Base-by-base conservation (phyloP, 768 basidiomycete species). In the Rhodotorula sphaerocarpa region DNA sequence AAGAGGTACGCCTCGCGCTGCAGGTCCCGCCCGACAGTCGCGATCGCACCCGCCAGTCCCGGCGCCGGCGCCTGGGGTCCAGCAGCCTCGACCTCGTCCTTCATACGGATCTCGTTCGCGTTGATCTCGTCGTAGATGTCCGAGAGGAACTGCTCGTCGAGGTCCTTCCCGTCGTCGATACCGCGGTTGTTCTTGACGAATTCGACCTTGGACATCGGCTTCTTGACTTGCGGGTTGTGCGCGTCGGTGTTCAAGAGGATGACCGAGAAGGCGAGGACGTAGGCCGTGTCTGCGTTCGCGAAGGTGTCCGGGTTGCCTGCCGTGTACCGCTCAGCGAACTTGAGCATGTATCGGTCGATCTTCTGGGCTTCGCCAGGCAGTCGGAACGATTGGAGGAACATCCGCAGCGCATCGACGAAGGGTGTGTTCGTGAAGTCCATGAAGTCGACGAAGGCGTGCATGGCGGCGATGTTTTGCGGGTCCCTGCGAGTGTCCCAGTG, bases 261-360 rank as follows among this genome's bases (percentile, higher is more conserved):
- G 44, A 86, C 85, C 12, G 92, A 93, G 75, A 92, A 97, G 21
- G 95, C 88, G 48, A 97, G 82, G 51, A 99, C 83, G 74, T 97
- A 99, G 51, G 86, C 92, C 23, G 90, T 85, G 73, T 97, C 90
- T 71, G 95, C 95, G 75, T 96, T 97, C 54, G 88, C 87, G 72
- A 97, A 99, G 3, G 83, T 80, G 1, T 87, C 87, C 0, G 83
- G 76, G 74, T 97, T 96, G 59, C 85, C 86, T 18, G 85, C 88
- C 65, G 96, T 90, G 74, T 90, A 99, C 41, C 91, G 83, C 74
- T 97, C 92, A 14, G 95, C 93, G 72, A 96, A 99, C 75, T 99
- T 99, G 57, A 97, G 83, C 90, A 99, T 92, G 77, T 83, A 97
- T 14, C 95, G 85, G 80, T 99, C 95, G 70, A 99, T 97, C 77